phyloP scores from a whole-genome alignment of 352 stramenopile genomes.

The Phytopythium chamaehyphon region DNA sequence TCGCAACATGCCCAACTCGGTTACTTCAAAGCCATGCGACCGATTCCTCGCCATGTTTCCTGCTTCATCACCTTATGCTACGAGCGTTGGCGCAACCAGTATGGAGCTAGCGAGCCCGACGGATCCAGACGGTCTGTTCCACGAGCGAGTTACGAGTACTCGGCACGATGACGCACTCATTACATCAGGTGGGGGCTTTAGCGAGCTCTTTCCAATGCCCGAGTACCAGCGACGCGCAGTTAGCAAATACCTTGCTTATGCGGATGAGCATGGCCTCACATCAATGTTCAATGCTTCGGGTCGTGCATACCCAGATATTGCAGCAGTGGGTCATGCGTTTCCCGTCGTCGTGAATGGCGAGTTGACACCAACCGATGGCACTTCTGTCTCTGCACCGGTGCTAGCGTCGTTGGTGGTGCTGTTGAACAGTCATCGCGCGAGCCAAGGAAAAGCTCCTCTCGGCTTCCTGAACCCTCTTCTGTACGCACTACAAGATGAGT shows the following conservation, averaged over 20 bases:
- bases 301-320: constrained; percentile 61
- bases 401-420: constrained; percentile 57
- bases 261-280: constrained; percentile 15
- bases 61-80: constrained; percentile 71
- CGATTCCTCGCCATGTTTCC: constrained; percentile 66
- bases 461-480: constrained; percentile 74
- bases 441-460: constrained; percentile 29
- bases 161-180: constrained; percentile 41
- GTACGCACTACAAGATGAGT: constrained; percentile 54
- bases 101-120: constrained; percentile 13
- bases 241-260: constrained; percentile 26
- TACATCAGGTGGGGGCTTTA: constrained; percentile 75
- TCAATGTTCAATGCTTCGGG: constrained; percentile 36
- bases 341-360: constrained; percentile 54
- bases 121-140: constrained; percentile 26
- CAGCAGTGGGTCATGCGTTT: constrained; percentile 59
- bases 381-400: constrained; percentile 67
- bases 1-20: constrained; percentile 25
- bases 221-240: constrained; percentile 44
- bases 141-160: constrained; percentile 48
- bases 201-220: constrained; percentile 41
- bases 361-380: constrained; percentile 57
- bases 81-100: constrained; percentile 59
- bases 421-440: constrained; percentile 45
- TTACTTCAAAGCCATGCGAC: neutral